Percentiles rank a stretch among this genome's conserved stretches.
Conservation (phyloP, 2,329 filamentous ascomycete genomes). For the Trichoderma sp. region DNA sequence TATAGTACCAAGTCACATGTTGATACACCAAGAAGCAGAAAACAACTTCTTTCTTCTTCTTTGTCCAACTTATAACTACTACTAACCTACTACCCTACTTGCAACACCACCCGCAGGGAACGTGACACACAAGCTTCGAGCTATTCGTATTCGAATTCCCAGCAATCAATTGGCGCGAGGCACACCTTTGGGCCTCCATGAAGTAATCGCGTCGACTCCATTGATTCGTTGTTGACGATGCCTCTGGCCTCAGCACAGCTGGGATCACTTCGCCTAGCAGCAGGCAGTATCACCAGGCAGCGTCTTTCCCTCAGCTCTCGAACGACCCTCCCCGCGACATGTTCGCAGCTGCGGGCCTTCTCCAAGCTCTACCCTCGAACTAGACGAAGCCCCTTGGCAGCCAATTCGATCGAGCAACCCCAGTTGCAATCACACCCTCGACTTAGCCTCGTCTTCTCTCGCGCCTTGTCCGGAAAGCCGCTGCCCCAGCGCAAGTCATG, state of each 20-base stretch:
- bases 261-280: conserved; percentile 17
- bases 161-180: conserved; percentile 10
- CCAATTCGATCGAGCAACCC: not conserved
- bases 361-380: conserved; percentile 23
- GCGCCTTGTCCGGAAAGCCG: conserved; percentile 51
- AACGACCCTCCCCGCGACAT: conserved; percentile 17
- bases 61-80: not conserved
- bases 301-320: conserved; percentile 22
- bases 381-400: conserved; percentile 8
- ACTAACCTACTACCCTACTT: not conserved
- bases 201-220: not conserved
- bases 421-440: not conserved
- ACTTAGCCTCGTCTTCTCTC: conserved; percentile 27
- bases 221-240: conserved; percentile 11
- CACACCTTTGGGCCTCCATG: conserved; percentile 1
- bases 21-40: not conserved
- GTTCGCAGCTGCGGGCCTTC: conserved; percentile 24
- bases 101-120: not conserved
- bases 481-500: conserved; percentile 48
- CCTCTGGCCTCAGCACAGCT: conserved; percentile 2
- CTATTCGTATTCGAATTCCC: not conserved
- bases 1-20: not conserved
- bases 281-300: conserved; percentile 3
- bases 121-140: not conserved
- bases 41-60: not conserved